phyloP scores from a whole-genome alignment of 345 rosid species.

The Mercurialis annua region DNA sequence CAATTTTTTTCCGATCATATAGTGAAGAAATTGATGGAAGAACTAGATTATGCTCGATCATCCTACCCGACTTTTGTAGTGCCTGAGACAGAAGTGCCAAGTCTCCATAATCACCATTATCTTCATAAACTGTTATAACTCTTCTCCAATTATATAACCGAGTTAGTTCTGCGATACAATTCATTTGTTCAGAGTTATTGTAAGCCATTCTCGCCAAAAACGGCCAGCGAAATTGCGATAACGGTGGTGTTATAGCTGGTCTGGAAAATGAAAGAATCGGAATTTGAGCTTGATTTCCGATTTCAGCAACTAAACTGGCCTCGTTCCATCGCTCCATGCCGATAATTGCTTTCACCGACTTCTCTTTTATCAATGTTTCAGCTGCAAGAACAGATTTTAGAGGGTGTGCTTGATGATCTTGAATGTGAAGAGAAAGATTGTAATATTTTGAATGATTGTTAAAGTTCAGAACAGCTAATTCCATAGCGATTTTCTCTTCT shows the following conservation, averaged over 20 bases:
- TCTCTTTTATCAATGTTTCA: conserved; percentile 33
- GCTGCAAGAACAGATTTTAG: conserved; percentile 36
- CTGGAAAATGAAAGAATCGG: conserved; percentile 44
- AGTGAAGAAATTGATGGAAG: conserved; percentile 37
- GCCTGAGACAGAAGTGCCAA: conserved; percentile 28
- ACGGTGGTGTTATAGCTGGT: conserved; percentile 25
- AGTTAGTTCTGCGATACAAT: conserved; percentile 38
- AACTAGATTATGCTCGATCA: conserved; percentile 36
- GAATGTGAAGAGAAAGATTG: conserved; percentile 32
- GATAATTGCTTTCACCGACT: conserved; percentile 34
- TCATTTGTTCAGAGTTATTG: conserved; percentile 29
- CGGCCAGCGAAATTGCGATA: conserved; percentile 34
- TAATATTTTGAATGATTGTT: conserved; percentile 15
- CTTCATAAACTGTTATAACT: conserved; percentile 41
- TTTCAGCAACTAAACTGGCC: conserved; percentile 38
- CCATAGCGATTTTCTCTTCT: conserved; percentile 42
- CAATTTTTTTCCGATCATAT: conserved; percentile 16
- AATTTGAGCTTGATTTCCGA: conserved; percentile 31
- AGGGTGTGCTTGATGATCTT: conserved; percentile 24
- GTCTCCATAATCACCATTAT: conserved; percentile 30
- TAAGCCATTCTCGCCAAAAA: conserved; percentile 36
- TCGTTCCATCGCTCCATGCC: conserved; percentile 53
- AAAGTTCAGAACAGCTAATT: conserved; percentile 37
- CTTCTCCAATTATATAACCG: conserved; percentile 35
- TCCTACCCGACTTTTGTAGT: conserved; percentile 30